Base-by-base conservation (phyloP, 1,139 yeast species). In the Yueomyces sp. region DNA sequence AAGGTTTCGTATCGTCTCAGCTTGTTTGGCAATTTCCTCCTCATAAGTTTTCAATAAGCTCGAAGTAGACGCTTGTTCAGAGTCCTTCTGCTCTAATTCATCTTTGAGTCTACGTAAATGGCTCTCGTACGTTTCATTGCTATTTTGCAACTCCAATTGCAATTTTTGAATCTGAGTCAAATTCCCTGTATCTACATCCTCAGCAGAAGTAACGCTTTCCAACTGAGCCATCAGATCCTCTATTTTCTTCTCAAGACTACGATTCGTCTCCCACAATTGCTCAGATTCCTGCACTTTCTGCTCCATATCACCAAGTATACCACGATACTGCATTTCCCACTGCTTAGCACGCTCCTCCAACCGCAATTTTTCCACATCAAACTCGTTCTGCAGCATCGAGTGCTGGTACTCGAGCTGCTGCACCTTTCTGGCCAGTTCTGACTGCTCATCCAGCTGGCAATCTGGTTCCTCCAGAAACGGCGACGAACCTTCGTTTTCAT, bases 401-500 rank as follows among this genome's bases (percentile, higher is more conserved):
- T 29, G 19, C 19, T 29, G 31, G 9, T 6, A 6, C 31, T 29
- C 31, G 6, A 29, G 31, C 31, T 6, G 31, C 6, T 29, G 9
- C 9, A 29, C 9, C 31, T 29, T 6, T 29, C 9, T 8, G 8
- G 6, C 8, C 31, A 6, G 31, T 29, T 29, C 8, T 29, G 8
- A 6, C 8, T 44, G 46, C n/a, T 12, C 19, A 36, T 29, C 34
- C 27, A 19, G 30, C 7, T 32, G 37, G 12, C 7, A 6, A 2
- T 26, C 11, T 3, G 75, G 75, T 36, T 64, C 58, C 42, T 70
- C 73, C 19, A 71, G 49, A 52, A 72, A 71, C 0, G 76, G 73
- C 4, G 75, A 71, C 35, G 75, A 71, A 39, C 66, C 70, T 42
- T 67, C 62, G 39, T 52, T 55, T 37, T 48, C 48, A 39, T 52